Percentiles rank a stretch among this genome's conserved stretches.
These are phyloP conservation scores for Tylopilus subfusipes DNA, from an alignment of 768 basidiomycete species.

Conservation along the genomic window DNA sequence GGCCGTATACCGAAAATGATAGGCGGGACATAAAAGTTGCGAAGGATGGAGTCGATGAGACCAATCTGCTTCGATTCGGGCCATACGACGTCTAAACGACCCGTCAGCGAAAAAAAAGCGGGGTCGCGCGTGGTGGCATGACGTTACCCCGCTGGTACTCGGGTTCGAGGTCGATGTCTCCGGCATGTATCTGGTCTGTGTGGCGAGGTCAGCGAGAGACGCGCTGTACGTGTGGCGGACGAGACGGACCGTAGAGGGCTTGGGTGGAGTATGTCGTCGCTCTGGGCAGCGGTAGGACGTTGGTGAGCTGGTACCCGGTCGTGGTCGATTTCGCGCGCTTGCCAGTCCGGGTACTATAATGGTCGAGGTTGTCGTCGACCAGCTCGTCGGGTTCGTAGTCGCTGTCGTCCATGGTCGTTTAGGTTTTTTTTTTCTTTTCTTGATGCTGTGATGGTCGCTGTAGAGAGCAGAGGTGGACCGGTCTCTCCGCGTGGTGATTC, in stretches of 20 bases:
- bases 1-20: conserved; percentile 76
- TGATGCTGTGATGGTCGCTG: no score
- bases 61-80: conserved; percentile 69
- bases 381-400: conserved; percentile 21
- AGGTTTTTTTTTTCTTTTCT: neutral
- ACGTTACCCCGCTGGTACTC: conserved; percentile 74
- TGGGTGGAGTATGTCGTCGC: conserved; percentile 64
- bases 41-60: conserved; percentile 73
- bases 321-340: conserved; percentile 3
- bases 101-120: neutral
- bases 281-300: conserved; percentile 52
- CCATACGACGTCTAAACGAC: conserved; percentile 68
- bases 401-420: conserved; percentile 12
- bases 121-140: neutral
- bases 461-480: no score
- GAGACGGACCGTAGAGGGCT: conserved; percentile 48
- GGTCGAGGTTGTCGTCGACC: conserved; percentile 14
- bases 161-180: conserved; percentile 67
- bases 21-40: conserved; percentile 78
- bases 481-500: conserved; percentile 1
- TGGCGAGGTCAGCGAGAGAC: neutral
- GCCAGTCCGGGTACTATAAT: neutral
- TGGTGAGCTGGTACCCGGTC: conserved; percentile 31
- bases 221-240: no score
- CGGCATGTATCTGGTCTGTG: conserved; percentile 60